phyloP scores from a whole-genome alignment of 306 rosid species.

The Quercus parvula region DNA sequence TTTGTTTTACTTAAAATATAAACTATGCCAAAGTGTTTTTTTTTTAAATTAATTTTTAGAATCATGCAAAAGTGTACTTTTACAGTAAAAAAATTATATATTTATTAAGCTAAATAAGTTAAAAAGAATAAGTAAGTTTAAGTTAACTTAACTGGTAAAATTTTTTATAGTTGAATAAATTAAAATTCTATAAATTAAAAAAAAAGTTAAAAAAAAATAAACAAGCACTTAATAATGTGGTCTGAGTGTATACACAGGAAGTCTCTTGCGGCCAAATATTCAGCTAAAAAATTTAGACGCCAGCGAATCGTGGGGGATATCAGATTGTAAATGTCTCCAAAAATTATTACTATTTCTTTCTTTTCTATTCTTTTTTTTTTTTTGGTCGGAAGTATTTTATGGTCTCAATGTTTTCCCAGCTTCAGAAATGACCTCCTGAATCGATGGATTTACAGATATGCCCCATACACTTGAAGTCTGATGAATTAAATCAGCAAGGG shows the following conservation, averaged over 20 bases:
- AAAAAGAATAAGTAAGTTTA: no score
- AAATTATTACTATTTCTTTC: not conserved
- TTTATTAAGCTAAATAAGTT: no score
- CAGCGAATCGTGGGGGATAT: conserved; percentile 30
- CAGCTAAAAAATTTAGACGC: conserved; percentile 30
- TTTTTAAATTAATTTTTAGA: no score
- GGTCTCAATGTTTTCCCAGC: not conserved
- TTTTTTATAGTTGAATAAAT: no score
- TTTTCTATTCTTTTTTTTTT: not conserved
- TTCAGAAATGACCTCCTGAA: no score
- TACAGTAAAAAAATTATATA: no score
- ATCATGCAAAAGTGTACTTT: no score
- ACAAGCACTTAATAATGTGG: not conserved
- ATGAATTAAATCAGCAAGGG: not conserved
- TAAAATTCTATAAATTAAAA: no score
- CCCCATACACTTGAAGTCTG: not conserved
- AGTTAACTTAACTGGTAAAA: fast-evolving
- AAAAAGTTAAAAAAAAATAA: no score
- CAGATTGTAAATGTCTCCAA: conserved; percentile 15
- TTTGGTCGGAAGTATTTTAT: not conserved
- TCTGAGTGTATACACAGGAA: not conserved
- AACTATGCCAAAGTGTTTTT: no score
- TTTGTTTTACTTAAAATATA: no score
- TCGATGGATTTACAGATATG: not conserved
- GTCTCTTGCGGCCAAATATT: not conserved